phyloP scores from a whole-genome alignment of 169 alveolate genomes.

The Neospora caninum region DNA sequence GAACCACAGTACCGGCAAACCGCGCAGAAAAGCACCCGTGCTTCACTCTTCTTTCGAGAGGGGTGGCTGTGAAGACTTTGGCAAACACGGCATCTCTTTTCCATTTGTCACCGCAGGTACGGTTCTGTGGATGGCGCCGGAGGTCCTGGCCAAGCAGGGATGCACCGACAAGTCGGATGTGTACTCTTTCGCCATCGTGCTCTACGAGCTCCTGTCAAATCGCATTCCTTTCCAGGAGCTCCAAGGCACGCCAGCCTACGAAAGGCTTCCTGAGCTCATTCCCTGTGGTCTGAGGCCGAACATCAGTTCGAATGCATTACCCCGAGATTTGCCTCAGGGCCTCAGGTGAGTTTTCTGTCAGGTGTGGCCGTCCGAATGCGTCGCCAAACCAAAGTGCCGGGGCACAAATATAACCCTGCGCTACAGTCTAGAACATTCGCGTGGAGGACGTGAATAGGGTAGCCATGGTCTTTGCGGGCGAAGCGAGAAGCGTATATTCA shows the following conservation, averaged over 20 bases:
- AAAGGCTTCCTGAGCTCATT: background rate
- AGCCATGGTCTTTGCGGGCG: too few species aligned
- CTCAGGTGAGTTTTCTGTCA: background rate
- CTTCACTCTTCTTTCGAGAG: too few species aligned
- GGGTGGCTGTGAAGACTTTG: background rate
- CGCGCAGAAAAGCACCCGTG: too few species aligned
- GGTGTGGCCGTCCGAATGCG: too few species aligned
- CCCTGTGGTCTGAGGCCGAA: constrained; percentile 66
- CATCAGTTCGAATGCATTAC: constrained; percentile 67
- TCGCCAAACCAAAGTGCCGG: too few species aligned
- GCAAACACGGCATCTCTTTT: background rate
- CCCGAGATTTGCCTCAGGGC: constrained; percentile 48
- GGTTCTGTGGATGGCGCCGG: constrained; percentile 93
- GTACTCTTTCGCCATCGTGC: constrained; percentile 86
- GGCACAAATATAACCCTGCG: too few species aligned
- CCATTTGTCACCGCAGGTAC: constrained; percentile 76
- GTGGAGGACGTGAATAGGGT: too few species aligned
- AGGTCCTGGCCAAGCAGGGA: constrained; percentile 70
- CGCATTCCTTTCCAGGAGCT: constrained; percentile 82
- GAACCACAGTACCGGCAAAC: too few species aligned
- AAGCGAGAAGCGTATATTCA: too few species aligned
- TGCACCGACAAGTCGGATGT: constrained; percentile 74
- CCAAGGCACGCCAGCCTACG: constrained; percentile 22
- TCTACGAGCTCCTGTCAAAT: constrained; percentile 84
- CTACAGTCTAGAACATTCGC: too few species aligned